A percentile compares a stretch with the other conserved stretches of the same genome.
phyloP scores from a whole-genome alignment of 1,284 basidiomycete species.

The Irpex sp. region DNA sequence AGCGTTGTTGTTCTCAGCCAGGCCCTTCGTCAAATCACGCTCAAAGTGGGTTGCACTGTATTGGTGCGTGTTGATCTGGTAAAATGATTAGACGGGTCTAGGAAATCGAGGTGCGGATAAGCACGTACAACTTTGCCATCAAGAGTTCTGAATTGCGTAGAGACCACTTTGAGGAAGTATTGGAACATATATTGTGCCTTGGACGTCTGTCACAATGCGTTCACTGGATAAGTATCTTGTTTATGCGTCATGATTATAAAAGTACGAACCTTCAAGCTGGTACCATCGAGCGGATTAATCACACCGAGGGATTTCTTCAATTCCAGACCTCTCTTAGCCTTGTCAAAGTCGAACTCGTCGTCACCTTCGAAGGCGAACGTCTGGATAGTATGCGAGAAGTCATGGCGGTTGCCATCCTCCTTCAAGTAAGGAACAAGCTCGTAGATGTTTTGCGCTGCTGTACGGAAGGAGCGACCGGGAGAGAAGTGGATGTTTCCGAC shows the following conservation, averaged over 20 bases:
- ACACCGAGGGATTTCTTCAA: slow-evolving; percentile 81
- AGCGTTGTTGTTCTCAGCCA: slow-evolving; percentile 58
- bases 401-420: slow-evolving; percentile 84
- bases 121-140: slow-evolving; percentile 62
- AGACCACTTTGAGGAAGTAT: slow-evolving; percentile 97
- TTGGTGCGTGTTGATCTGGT: slow-evolving; percentile 77
- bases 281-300: slow-evolving; percentile 78
- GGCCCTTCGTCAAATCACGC: slow-evolving; percentile 73
- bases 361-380: slow-evolving; percentile 83
- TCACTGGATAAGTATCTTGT: slow-evolving; percentile 1
- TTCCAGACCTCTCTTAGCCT: slow-evolving; percentile 55
- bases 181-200: slow-evolving; percentile 89
- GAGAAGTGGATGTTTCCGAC: slow-evolving; percentile 88
- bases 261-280: slow-evolving; percentile 53
- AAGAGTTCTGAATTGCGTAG: slow-evolving; percentile 85
- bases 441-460: slow-evolving; percentile 78
- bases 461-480: slow-evolving; percentile 92
- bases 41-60: slow-evolving; percentile 97
- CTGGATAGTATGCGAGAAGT: slow-evolving; percentile 91
- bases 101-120: background rate
- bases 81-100: background rate
- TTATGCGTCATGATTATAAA: background rate
- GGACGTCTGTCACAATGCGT: slow-evolving; percentile 40
- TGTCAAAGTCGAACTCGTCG: slow-evolving; percentile 69
- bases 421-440: slow-evolving; percentile 95